Evolutionary conservation across 805 yeast genomes (phyloP), one percentile per base, ranked within the genome.

Genomic region (Yamadazyma akitaensis): DNA sequence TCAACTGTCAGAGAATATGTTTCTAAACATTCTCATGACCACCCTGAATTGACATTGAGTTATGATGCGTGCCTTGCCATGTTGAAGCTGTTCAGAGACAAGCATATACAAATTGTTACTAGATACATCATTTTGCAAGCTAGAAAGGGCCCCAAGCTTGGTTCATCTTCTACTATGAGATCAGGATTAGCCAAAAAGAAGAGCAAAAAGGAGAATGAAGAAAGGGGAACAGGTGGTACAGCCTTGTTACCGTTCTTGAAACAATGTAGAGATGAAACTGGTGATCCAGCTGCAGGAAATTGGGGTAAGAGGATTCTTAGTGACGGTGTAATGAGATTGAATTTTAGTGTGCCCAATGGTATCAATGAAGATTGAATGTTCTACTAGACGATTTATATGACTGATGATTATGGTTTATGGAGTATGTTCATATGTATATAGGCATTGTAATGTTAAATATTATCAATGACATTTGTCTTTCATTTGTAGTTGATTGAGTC

Each of bases 201-300:
- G 45, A 25, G 6, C 38, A 75, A 70, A 43, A 51, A 55, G 46
- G 73, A 74, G 48, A 75, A 72, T 37, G 84, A 79, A 48, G 80
- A 78, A 53, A 79, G 81, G 56, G 97, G 98, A 13, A 91, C 98
- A 1, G 98, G 98, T 17, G 97, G 98, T 38, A 91, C 97, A 0
- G 83, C 95, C 0, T 73, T 91, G 57, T 77, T 91, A 48, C 96
- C 97, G 24, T 92, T 91, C 68, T 75, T 91, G 62, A 91, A 90
- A 65, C 97, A 92, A 65, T 92, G 97, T 56, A 79, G 97, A 64
- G 97, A 91, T 67, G 97, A 91, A 63, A 91, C 97, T 2, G 96
- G 96, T 37, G 94, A 86, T 56, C 81, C 90, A 11, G 96, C 97
- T 18, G 96, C 96, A 21, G 92, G 96, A 46, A 77, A 72, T 40